Base-by-base conservation (phyloP, 345 rosid genomes). In the Abelmoschus esculentus region DNA sequence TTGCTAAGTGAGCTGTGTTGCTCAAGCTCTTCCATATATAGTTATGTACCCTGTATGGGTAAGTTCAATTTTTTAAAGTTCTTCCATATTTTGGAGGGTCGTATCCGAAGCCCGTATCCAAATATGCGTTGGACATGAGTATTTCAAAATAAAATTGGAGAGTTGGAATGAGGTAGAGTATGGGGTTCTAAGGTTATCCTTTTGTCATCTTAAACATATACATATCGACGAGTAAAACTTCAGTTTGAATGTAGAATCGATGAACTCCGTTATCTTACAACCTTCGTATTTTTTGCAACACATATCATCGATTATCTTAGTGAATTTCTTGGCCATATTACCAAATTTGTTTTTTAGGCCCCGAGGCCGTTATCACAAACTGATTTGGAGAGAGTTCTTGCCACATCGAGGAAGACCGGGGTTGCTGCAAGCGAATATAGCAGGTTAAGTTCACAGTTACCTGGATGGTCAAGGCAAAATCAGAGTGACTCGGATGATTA, bases 331-430 rank as follows among this genome's bases (percentile, higher is more conserved):
- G 54, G 11, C 18, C 19, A 13, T 56, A 19, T 56, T 15, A 22
- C 54, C 13, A 3, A 13, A 26, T 65, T 7, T 40, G 32, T 54
- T 74, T 66, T 38, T 22, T 80, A 95, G 99, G 75, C 57, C 13
- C 93, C 96, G 7, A 86, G 99, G 81, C 85, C 96, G 22, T 77
- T 95, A 55, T 74, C 84, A 9, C 90, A 88, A 72, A 26, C 73
- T 7, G 99, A 95, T 75, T 63, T 91, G 81, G 87, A 86, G 85
- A 85, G 81, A 74, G 89, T 87, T 73, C 78, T 95, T 59, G 70
- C 77, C 4, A 83, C 93, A 15, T 85, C 96, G 28, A 84, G 71
- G 68, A 95, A 90, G 82, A 91, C 96, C n/a, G 52, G 52, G 52
- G 52, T 47, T 47, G 15, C 52, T 61, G 97, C 99, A 28, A 83